Base-by-base conservation (phyloP, 1,284 basidiomycete genomes). In the Cutaneotrichosporon cyanovorans region DNA sequence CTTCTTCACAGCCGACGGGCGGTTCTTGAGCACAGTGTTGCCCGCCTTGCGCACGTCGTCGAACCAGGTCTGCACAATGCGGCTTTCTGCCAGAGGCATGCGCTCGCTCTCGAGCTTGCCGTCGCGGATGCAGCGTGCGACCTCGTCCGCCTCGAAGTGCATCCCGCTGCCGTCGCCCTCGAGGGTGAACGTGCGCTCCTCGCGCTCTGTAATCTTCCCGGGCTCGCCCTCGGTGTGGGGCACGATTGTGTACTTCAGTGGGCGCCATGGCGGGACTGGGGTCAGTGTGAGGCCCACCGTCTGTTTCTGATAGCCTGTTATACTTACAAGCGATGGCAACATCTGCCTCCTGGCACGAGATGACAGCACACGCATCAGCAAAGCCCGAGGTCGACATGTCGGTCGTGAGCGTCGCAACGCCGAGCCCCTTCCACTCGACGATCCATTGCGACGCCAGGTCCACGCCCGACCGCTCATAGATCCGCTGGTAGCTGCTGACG, bases 401-500 rank as follows among this genome's bases (percentile, higher is more conserved):
- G 19, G 65, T 65, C 19, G 54, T 54, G 31, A 63, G 49, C 19
- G 53, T 38, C 7, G 59, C 63, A 43, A 62, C 65, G 2, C 58
- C 57, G 1, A 73, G 51, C 22, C 61, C 63, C 25, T 69, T 58
- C 73, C 89, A 92, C 34, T 80, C 81, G 48, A 92, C 76, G 6
- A 78, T 78, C 73, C 87, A 87, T 18, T 81, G 76, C 2, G 87
- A 88, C 65, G 75, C 82, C 51, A 77, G 77, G 68, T 95, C 90
- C 23, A 92, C 88, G 15, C 81, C 80, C 0, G 85, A 90, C 72
- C 82, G 37, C 66, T 76, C 50, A 84, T 77, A 61, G 65, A 76
- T 5, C 73, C 76, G 61, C 53, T 75, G 70, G 45, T 63, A 55
- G 12, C 61, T 60, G 12, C 50, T 55, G 11, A 71, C 58, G 9